These are phyloP conservation scores for Aspergillus cejpii DNA, from an alignment of 2,329 filamentous ascomycete genomes.

Conservation along the genomic window DNA sequence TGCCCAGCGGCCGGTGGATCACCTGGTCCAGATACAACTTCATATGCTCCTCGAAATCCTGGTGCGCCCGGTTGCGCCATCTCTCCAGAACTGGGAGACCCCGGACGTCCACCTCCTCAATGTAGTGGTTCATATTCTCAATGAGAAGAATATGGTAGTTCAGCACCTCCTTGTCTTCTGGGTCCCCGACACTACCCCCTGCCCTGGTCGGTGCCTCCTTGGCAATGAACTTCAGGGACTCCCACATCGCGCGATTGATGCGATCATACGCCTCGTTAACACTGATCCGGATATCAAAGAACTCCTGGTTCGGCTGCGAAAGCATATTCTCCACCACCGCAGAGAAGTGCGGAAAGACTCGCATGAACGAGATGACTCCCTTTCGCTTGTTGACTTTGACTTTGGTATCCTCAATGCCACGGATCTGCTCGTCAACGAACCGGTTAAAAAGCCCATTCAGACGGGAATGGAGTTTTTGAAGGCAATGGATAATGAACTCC, in stretches of 20 bases:
- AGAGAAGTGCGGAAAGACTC: slow-evolving; percentile 84
- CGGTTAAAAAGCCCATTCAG: slow-evolving; percentile 72
- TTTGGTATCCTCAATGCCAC: slow-evolving; percentile 94
- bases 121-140: slow-evolving; percentile 97
- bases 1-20: slow-evolving; percentile 80
- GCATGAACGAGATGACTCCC: slow-evolving; percentile 91
- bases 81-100: slow-evolving; percentile 69
- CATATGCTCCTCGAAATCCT: slow-evolving; percentile 82
- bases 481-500: slow-evolving; percentile 72
- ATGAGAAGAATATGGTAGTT: slow-evolving; percentile 97
- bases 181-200: slow-evolving; percentile 50
- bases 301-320: slow-evolving; percentile 47
- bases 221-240: slow-evolving; percentile 91
- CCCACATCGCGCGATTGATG: slow-evolving; percentile 93
- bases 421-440: slow-evolving; percentile 91
- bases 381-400: slow-evolving; percentile 99
- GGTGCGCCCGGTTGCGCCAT: slow-evolving; percentile 71
- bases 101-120: slow-evolving; percentile 77
- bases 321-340: slow-evolving; percentile 78
- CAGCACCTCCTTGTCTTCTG: slow-evolving; percentile 90
- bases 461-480: slow-evolving; percentile 71
- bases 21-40: slow-evolving; percentile 78
- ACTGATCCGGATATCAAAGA: slow-evolving; percentile 63
- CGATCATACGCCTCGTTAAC: slow-evolving; percentile 83
- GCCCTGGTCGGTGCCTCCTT: slow-evolving; percentile 54